These are phyloP conservation scores for Blastobotrys elegans DNA, from an alignment of 1,139 yeast species.

Conservation along the genomic window DNA sequence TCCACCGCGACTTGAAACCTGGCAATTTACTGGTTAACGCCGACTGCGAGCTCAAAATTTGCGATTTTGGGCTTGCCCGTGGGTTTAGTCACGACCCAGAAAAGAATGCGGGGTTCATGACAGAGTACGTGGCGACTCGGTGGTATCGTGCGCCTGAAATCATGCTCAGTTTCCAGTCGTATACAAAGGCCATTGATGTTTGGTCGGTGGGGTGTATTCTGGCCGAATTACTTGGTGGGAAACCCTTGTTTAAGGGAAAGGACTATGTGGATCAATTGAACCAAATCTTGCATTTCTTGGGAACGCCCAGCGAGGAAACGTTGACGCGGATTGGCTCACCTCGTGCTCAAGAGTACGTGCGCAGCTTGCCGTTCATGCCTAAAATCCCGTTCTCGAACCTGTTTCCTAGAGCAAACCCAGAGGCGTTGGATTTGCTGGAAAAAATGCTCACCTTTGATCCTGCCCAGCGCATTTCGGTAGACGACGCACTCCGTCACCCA, in stretches of 20 bases:
- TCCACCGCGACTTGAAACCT: constrained; percentile 92
- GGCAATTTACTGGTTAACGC: constrained; percentile 91
- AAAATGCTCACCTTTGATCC: constrained; percentile 88
- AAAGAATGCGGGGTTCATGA: constrained; percentile 83
- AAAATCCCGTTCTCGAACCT: constrained; percentile 68
- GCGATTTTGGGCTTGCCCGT: constrained; percentile 95
- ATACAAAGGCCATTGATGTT: constrained; percentile 91
- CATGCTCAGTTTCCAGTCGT: constrained; percentile 87
- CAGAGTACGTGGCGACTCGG: constrained; percentile 96
- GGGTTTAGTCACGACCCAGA: constrained; percentile 86
- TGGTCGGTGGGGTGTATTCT: constrained; percentile 98
- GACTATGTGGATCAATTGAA: constrained; percentile 95
- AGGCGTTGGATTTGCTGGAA: constrained; percentile 77
- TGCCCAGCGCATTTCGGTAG: constrained; percentile 76
- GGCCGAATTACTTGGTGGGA: constrained; percentile 89
- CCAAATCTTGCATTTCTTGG: constrained; percentile 77
- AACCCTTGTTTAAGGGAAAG: constrained; percentile 87
- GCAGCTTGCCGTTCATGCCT: constrained; percentile 78
- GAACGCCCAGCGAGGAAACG: constrained; percentile 87
- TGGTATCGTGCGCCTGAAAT: constrained; percentile 99
- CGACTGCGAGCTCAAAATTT: constrained; percentile 91
- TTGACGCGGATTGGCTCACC: constrained; percentile 78
- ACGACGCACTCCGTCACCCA: constrained; percentile 84
- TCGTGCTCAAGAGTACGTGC: constrained; percentile 88
- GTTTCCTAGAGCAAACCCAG: constrained; percentile 82